These are phyloP conservation scores for Acacia melanoxylon DNA, from an alignment of 306 rosid genomes.

Conservation along the genomic window DNA sequence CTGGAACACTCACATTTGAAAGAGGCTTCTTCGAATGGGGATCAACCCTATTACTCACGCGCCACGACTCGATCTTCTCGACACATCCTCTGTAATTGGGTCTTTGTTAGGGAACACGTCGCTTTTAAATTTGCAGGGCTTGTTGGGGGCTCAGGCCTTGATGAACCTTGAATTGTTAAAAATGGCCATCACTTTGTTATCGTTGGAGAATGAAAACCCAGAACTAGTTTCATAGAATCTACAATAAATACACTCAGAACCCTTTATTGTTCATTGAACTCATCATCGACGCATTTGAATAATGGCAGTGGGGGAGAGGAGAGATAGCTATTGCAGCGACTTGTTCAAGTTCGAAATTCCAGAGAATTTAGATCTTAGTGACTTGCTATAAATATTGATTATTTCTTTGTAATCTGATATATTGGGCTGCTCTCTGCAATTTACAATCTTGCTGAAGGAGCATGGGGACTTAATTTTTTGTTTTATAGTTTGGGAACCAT, in stretches of 20 bases:
- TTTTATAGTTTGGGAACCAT: neutral
- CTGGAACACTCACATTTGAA: constrained; percentile 81
- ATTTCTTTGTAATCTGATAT: neutral
- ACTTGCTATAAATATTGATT: constrained; percentile 44
- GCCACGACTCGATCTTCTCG: constrained; percentile 71
- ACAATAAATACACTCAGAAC: constrained; percentile 52
- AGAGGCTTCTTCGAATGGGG: constrained; percentile 73
- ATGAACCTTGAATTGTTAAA: constrained; percentile 54
- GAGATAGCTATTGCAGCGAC: constrained; percentile 58
- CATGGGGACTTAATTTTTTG: neutral
- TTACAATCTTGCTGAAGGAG: neutral
- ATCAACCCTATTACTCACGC: constrained; percentile 79
- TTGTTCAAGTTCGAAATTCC: constrained; percentile 73
- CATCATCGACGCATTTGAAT: constrained; percentile 48
- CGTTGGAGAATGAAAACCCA: constrained; percentile 42
- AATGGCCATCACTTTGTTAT: constrained; percentile 43
- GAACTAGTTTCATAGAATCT: constrained; percentile 34
- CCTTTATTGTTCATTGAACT: constrained; percentile 56
- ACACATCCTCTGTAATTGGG: constrained; percentile 55
- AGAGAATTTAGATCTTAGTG: constrained; percentile 55
- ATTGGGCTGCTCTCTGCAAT: neutral
- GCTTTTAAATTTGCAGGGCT: constrained; percentile 48
- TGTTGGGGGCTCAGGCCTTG: constrained; percentile 52
- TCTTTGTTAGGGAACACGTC: constrained; percentile 50
- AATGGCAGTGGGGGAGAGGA: constrained; percentile 60